Evolutionary conservation across 768 basidiomycete species (phyloP), one percentile per base, ranked within the genome.

Genomic region (Serendipita sp.): DNA sequence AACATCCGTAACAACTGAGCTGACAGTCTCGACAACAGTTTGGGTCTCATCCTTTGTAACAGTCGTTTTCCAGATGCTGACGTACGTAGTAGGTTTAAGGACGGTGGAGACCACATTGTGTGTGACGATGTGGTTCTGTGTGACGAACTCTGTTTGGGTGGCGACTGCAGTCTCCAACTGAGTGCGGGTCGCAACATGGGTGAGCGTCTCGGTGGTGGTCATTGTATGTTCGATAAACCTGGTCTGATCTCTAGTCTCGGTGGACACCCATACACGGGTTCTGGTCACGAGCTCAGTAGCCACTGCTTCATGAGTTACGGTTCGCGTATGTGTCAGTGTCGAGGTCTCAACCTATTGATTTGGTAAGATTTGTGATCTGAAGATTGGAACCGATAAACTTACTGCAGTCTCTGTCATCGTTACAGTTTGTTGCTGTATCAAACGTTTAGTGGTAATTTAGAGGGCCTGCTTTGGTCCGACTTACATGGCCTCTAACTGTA

Each of bases 251-350:
- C 83, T 78, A 70, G 81, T 75, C 72, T 85, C 80, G 24, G 85
- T 87, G 15, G 84, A 86, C 45, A 84, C 78, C 79, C 80, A 86
- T 56, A 85, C 78, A 54, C 80, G 79, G 11, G 84, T 86, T 32
- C 85, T 86, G 54, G 84, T 84, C 47, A 82, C 75, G 38, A 81
- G 73, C 72, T 67, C 41, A 16, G 63, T 68, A 45, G 47, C 38
- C 53, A 65, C 38, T n/a, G 64, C 63, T 35, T 64, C 64, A 16
- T 66, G 48, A 32, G 63, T 65, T 16, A 38, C 63, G 10, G 48
- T 64, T 51, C 38, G 13, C n/a, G 66, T 67, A 64, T 82, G 73
- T 28, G 81, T 76, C 4, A 80, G 80, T 2, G 83, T 84, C 68
- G 53, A 45, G 38, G 64, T 66, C 44, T 63, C 56, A 8, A 60